A percentile compares a stretch with the other conserved stretches of the same genome.
Conservation (phyloP, 495 filamentous ascomycete genomes). For the Delitschia confertaspora region DNA sequence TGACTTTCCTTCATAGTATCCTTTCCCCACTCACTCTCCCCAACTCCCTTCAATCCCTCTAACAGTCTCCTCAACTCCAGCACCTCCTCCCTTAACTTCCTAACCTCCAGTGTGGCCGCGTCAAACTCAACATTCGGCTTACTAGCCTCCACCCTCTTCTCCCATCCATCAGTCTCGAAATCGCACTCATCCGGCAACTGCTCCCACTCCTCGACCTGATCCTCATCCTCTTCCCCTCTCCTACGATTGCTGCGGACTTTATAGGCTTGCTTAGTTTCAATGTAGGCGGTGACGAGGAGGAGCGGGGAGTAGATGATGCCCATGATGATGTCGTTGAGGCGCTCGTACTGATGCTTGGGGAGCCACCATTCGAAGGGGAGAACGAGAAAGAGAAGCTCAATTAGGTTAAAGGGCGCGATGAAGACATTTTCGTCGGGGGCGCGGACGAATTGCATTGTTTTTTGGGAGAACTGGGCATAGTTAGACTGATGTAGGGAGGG, state of each 20-base stretch:
- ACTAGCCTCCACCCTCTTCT: constrained; percentile 58
- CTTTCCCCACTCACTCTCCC: constrained; percentile 14
- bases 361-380: constrained; percentile 97
- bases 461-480: constrained; percentile 50
- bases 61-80: constrained; percentile 56
- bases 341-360: constrained; percentile 54
- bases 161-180: constrained; percentile 74
- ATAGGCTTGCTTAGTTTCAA: constrained; percentile 63
- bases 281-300: constrained; percentile 63
- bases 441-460: constrained; percentile 91
- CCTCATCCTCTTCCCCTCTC: constrained; percentile 82
- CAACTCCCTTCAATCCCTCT: constrained; percentile 33
- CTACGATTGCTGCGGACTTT: constrained; percentile 62
- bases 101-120: constrained; percentile 56
- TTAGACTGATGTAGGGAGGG: not conserved
- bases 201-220: constrained; percentile 87
- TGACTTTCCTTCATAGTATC: constrained; percentile 18
- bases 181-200: constrained; percentile 62
- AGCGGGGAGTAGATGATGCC: constrained; percentile 75
- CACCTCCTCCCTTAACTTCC: constrained; percentile 60
- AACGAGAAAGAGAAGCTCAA: constrained; percentile 73
- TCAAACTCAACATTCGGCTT: constrained; percentile 73
- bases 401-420: constrained; percentile 84
- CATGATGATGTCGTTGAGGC: constrained; percentile 82
- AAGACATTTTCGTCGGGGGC: constrained; percentile 98